Conservation (phyloP, 768 basidiomycete genomes). For the Suillus hirtellus region DNA sequence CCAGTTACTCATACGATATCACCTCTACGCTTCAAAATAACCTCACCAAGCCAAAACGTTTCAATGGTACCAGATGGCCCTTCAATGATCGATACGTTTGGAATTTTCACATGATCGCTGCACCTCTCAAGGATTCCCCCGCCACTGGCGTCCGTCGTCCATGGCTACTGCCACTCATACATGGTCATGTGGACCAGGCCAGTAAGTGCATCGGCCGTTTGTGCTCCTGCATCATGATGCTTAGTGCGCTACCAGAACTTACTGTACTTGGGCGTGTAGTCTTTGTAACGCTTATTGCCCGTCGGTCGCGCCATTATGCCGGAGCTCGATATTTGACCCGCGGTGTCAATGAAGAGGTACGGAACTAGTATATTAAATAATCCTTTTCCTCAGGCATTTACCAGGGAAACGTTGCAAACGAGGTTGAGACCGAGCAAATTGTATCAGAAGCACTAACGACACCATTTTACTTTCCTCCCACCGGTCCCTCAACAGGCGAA, state of each 20-base stretch:
- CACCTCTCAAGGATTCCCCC: slow-evolving; percentile 54
- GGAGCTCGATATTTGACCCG: slow-evolving; percentile 93
- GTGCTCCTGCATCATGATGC: neutral
- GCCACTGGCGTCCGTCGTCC: slow-evolving; percentile 50
- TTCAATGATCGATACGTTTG: slow-evolving; percentile 92
- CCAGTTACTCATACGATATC: slow-evolving; percentile 92
- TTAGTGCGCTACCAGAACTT: slow-evolving; percentile 56
- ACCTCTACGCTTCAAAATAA: slow-evolving; percentile 96
- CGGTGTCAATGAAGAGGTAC: slow-evolving; percentile 90
- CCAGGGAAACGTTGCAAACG: slow-evolving; percentile 98
- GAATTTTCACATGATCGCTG: slow-evolving; percentile 87
- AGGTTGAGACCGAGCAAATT: slow-evolving; percentile 98
- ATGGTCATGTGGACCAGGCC: slow-evolving; percentile 98
- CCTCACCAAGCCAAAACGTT: slow-evolving; percentile 59
- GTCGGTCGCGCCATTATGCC: slow-evolving; percentile 92
- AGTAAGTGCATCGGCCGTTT: slow-evolving; percentile 57
- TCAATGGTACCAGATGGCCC: slow-evolving; percentile 49
- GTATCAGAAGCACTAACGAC: slow-evolving; percentile 89
- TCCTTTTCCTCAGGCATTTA: neutral
- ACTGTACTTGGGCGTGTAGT: slow-evolving; percentile 87
- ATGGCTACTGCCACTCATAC: slow-evolving; percentile 91
- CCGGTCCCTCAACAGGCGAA: slow-evolving; percentile 33
- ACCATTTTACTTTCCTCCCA: slow-evolving; percentile 77
- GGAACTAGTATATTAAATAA: neutral
- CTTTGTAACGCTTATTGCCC: slow-evolving; percentile 92